Evolutionary conservation across 495 filamentous ascomycete genomes (phyloP), one percentile per base, ranked within the genome.

Genomic region (Chaetomium fimeti): DNA sequence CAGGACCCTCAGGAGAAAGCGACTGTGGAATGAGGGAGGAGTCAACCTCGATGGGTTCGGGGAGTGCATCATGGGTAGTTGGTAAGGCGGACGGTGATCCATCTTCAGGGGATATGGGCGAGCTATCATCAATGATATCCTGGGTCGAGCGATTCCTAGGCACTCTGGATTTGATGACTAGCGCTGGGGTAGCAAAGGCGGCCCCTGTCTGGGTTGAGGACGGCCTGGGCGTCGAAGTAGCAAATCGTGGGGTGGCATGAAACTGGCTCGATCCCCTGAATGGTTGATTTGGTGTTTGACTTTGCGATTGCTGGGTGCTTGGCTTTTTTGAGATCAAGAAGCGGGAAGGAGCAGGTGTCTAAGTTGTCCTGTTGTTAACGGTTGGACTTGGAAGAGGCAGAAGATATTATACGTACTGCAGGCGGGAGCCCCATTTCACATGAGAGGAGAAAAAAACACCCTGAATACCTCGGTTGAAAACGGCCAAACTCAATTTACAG

Each of bases 321-420:
- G 56, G 58, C 29, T 72, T 65, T 68, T 73, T 78, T 18, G 78
- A 71, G 57, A 74, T 71, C 20, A 80, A 65, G 62, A 80, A 81
- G 16, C 77, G 76, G 42, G 73, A 73, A 2, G 79, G 72, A 16
- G 76, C 76, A 6, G 78, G 78, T 13, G 79, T 81, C 79, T 81
- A 11, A 9, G 36, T 29, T 52, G 28, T 1, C 27, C 27, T 36
- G n/a, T 62, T 12, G 32, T 52, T 29, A 61, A 11, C 6, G 9
- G 6, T 61, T 3, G 18, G 22, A 54, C 1, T 4, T 20, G 15
- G 15, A 20, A 40, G 36, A 49, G 54, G 18, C 56, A 38, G 24
- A 7, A 22, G 20, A 25, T 6, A 16, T 28, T 1, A 38, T 7
- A 57, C 51, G 60, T 29, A 60, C 65, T n/a, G 28, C 61, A 32